Evolutionary conservation across 305 asterid genomes (phyloP), one percentile per base, ranked within the genome.

Genomic region (Withania somnifera): DNA sequence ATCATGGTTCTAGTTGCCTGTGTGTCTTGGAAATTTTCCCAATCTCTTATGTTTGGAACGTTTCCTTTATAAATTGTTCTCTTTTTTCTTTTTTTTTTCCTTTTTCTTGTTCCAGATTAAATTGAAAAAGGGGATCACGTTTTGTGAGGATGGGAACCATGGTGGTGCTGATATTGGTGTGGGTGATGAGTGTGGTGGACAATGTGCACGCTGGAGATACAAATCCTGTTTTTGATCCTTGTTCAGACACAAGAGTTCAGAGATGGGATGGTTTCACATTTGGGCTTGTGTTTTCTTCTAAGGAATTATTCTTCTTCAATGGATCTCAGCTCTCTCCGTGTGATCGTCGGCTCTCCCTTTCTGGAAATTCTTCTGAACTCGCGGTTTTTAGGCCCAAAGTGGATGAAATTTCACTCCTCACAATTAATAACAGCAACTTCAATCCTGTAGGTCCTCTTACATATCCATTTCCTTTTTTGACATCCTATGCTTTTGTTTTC

Each of bases 261-360:
- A 90, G 81, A 87, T 82, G 53, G 51, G 99, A 96, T 82, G 99
- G 99, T 0, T 94, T 96, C 81, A 86, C 98, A 2, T 93, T 96
- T 69, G 99, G 99, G 1, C 86, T 96, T 13, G 95, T 89, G 0
- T 93, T 96, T 84, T 88, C 98, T n/a, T 85, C 95, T 2, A 94
- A 58, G 86, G 89, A 93, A 10, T 85, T 90, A 0, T 96, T 94
- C 90, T 92, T 94, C 58, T 93, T 85, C 91, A 91, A 96, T 83
- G 89, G 88, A 82, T 88, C 92, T 10, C 98, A 94, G 87, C 97
- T 94, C 75, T 96, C 99, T 2, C 99, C 99, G 0, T 94, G 99
- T 53, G 98, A 96, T 85, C 80, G 71, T 1, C 97, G 99, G 3
- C 97, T 96, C 64, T 10, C 91, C 36, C 93, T 96, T 20, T 17